Conservation (phyloP, 257 asterid species). For the Paraleonurus japonicus region DNA sequence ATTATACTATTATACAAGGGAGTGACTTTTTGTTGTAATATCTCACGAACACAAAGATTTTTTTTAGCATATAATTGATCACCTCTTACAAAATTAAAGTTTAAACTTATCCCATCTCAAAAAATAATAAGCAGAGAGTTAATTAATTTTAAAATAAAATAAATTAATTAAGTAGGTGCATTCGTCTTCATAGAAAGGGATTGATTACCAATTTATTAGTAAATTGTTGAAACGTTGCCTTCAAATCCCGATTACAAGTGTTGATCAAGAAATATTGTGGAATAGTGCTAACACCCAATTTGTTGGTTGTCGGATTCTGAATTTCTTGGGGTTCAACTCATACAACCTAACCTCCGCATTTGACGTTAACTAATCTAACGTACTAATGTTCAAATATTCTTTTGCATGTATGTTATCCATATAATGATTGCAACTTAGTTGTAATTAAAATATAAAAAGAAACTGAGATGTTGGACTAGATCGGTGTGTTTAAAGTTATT, state of each 20-base stretch:
- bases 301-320: constrained; percentile 43
- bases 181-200: constrained; percentile 18
- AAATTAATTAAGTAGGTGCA: neutral
- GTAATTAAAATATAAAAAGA: neutral
- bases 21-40: no score
- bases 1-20: no score
- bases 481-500: neutral
- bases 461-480: neutral
- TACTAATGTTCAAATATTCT: neutral
- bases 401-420: neutral
- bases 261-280: no score
- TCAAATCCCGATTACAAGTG: no score
- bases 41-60: neutral
- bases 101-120: no score
- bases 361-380: neutral
- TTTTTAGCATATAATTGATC: neutral
- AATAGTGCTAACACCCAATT: constrained; percentile 25
- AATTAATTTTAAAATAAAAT: neutral
- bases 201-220: constrained; percentile 21
- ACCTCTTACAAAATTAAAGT: no score
- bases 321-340: neutral
- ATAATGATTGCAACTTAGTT: neutral
- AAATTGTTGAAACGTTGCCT: constrained; percentile 25
- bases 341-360: neutral
- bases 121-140: neutral